Evolutionary conservation across 2,329 filamentous ascomycete genomes (phyloP).

Genomic region (Xylariaceae sp.): DNA sequence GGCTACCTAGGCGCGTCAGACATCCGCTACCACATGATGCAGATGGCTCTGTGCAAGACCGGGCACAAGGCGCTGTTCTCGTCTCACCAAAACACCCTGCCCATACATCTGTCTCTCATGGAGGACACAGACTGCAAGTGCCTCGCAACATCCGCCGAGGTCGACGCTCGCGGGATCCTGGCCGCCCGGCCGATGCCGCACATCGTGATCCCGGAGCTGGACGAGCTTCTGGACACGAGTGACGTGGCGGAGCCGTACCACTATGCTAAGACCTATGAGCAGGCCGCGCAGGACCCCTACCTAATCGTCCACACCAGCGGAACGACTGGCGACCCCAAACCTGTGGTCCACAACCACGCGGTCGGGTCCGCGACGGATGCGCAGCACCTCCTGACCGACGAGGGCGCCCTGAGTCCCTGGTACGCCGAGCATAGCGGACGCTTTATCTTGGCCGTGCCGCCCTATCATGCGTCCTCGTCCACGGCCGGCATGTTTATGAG

Average conservation of each 20-base stretch:
- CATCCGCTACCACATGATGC: slow-evolving; percentile 16
- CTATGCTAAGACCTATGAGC: slow-evolving; percentile 14
- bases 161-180: slow-evolving; percentile 12
- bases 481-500: slow-evolving; percentile 5
- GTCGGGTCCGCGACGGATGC: no score
- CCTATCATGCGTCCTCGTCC: slow-evolving; percentile 13
- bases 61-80: slow-evolving; percentile 16
- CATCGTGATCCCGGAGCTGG: slow-evolving; percentile 9
- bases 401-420: no score
- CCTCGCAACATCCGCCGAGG: slow-evolving; percentile 10
- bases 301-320: slow-evolving; percentile 14
- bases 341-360: slow-evolving; percentile 4
- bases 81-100: slow-evolving; percentile 14
- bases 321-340: slow-evolving; percentile 14
- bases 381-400: no score
- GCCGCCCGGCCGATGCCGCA: slow-evolving; percentile 9
- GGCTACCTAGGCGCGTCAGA: slow-evolving; percentile 14
- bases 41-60: slow-evolving; percentile 18
- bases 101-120: slow-evolving; percentile 13
- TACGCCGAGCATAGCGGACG: no score
- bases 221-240: slow-evolving; percentile 5
- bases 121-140: slow-evolving; percentile 12
- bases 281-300: slow-evolving; percentile 12
- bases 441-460: no score
- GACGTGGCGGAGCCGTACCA: slow-evolving; percentile 9